A percentile compares a stretch with the other conserved stretches of the same genome.
Conservation (phyloP, 1,284 basidiomycete genomes). For the Thecaphora thlaspeos region DNA sequence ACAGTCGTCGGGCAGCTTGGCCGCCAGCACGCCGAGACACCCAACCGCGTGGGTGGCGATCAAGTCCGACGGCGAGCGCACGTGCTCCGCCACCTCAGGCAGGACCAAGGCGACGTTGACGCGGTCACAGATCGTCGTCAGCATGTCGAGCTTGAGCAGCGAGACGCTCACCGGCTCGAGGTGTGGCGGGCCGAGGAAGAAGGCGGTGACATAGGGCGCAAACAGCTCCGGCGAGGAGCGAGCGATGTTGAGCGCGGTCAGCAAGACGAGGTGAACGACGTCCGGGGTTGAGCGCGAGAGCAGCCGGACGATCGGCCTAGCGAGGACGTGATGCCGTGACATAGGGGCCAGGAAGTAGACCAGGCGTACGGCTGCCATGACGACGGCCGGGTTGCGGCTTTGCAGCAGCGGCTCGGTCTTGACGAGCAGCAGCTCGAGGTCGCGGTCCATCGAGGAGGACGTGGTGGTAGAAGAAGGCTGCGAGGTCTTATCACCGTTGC, state of each 20-base stretch:
- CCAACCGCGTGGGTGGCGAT: constrained; percentile 33
- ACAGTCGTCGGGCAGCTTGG: constrained; percentile 9
- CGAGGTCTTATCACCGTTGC: too few species aligned
- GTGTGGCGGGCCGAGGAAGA: constrained; percentile 38
- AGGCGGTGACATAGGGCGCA: constrained; percentile 20
- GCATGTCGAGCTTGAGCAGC: constrained; percentile 39
- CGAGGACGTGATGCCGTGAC: constrained; percentile 11
- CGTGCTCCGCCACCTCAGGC: constrained; percentile 29
- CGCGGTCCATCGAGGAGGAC: constrained; percentile 23
- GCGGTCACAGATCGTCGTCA: constrained; percentile 22
- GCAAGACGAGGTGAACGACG: constrained; percentile 30
- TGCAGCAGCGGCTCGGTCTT: constrained; percentile 35
- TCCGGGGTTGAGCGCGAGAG: constrained; percentile 28
- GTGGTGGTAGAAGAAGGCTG: background rate
- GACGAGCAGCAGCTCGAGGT: constrained; percentile 44
- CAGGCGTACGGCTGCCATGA: constrained; percentile 30
- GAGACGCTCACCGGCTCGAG: constrained; percentile 41
- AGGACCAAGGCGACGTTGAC: constrained; percentile 14
- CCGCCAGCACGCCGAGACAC: constrained; percentile 32
- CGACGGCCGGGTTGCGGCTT: constrained; percentile 44
- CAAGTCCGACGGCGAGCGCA: constrained; percentile 14
- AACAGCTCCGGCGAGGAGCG: constrained; percentile 17
- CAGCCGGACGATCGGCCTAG: constrained; percentile 30
- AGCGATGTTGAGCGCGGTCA: constrained; percentile 27
- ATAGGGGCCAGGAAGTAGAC: constrained; percentile 21